phyloP scores from a whole-genome alignment of 495 filamentous ascomycete species.

The Podospora conica region DNA sequence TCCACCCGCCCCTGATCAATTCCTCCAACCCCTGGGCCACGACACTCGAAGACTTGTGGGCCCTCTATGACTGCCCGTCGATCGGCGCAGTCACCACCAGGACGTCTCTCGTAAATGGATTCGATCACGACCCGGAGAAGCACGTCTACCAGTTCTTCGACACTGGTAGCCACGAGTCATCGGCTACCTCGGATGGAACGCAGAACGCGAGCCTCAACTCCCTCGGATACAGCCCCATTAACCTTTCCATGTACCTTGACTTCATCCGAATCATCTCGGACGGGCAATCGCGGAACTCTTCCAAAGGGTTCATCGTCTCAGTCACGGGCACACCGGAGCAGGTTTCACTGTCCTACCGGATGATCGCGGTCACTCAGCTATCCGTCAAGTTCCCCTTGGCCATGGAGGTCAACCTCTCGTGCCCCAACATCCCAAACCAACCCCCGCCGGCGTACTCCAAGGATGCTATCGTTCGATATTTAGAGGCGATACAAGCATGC shows the following conservation, averaged over 20 bases:
- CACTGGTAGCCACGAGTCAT: constrained; percentile 36
- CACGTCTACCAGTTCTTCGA: constrained; percentile 62
- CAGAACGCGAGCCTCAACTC: constrained; percentile 58
- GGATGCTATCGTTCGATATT: constrained; percentile 40
- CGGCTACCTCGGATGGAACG: background rate
- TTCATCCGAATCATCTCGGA: constrained; percentile 33
- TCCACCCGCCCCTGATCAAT: constrained; percentile 63
- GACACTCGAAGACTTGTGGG: constrained; percentile 47
- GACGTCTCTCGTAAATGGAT: constrained; percentile 54
- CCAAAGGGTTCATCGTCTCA: constrained; percentile 60
- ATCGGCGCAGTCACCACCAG: constrained; percentile 67
- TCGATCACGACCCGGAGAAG: constrained; percentile 52
- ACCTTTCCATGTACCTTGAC: constrained; percentile 60
- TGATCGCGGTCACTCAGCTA: constrained; percentile 17
- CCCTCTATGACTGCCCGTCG: constrained; percentile 49
- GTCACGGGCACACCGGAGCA: constrained; percentile 55
- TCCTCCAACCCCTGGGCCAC: constrained; percentile 67
- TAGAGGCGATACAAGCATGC: constrained; percentile 22
- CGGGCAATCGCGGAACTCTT: constrained; percentile 20
- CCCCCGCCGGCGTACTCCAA: constrained; percentile 62
- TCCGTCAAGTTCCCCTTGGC: constrained; percentile 35
- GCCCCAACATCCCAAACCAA: constrained; percentile 60
- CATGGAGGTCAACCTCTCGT: constrained; percentile 68
- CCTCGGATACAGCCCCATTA: constrained; percentile 62
- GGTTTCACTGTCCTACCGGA: constrained; percentile 40